Evolutionary conservation across 768 basidiomycete genomes (phyloP), one percentile per base, ranked within the genome.

Genomic region (Goffeauzyma gilvescens): DNA sequence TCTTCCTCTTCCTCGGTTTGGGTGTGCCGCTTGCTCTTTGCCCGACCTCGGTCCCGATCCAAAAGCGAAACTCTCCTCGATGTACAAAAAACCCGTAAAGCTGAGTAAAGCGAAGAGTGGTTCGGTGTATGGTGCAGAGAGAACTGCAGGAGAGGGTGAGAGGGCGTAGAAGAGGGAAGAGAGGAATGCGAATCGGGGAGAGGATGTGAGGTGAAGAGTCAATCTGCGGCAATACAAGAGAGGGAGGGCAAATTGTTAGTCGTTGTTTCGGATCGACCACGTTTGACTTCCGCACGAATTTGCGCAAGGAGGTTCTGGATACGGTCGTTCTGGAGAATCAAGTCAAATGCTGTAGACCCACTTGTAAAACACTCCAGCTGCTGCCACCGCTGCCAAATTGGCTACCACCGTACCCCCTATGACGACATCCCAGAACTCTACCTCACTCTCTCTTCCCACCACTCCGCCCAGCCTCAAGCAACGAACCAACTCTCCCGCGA

Each of bases 61-160:
- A n/a, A n/a, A n/a, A n/a, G n/a, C n/a, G n/a, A n/a, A n/a, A n/a
- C n/a, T n/a, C n/a, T n/a, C n/a, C n/a, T n/a, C n/a, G n/a, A n/a
- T n/a, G n/a, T 48, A 39, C 49, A 50, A 35, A 10, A 50, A 47
- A 69, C 81, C 84, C 55, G 63, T 67, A 57, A 89, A 90, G 0
- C 84, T 80, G 20, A 81, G 63, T 46, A 73, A 73, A 0, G 87
- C 79, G 62, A 82, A 89, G 60, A 85, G 79, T 0, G 87, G 81
- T 55, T 96, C 90, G 37, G 67, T 75, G 60, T 81, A 90, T 0
- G 80, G 72, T 0, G 78, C 76, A 34, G 78, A 70, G 20, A 75
- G 61, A 0, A 80, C 76, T 0, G 72, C 71, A 2, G 87, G 87
- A 33, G 85, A 83, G 41, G 79, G 81, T 0, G 84, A 73, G 5